Base-by-base conservation (phyloP, 495 filamentous ascomycete genomes). In the Sphaerosporella brunnea region DNA sequence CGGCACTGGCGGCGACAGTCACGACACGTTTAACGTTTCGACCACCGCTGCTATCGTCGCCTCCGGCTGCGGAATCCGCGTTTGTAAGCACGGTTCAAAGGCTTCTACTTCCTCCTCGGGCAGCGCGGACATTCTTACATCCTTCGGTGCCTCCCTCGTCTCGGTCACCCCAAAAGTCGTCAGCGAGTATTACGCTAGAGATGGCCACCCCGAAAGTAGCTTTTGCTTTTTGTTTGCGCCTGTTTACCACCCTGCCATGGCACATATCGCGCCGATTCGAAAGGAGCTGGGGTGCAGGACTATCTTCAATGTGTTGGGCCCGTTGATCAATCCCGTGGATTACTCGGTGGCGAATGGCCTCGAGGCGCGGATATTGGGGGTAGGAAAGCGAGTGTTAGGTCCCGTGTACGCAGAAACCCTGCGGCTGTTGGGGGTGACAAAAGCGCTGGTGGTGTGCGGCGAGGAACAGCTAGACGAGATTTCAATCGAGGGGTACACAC, bases 171-270 rank as follows among this genome's bases (percentile, higher is more conserved):
- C 84, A 2, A 52, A 70, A 30, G 83, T 79, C 24, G 68, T 95
- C 42, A 52, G 71, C 23, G 49, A 64, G 36, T 72, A 94, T 45
- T 96, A 53, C 47, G 5, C 38, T 4, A 28, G 37, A 13, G 24
- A 23, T 42, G 8, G 23, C 8, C 25, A 34, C 25, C 26, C 26
- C 15, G 43, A 9, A 8, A 30, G 78, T 51, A 93, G 84, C 64
- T 99, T 96, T 66, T 79, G 80, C 45, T 99, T 99, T 67, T 76
- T 99, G 23, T 99, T 90, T 62, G 92, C 92, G 0, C 92, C 87
- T 23, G 79, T 86, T 53, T 99, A 95, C 71, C 92, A 99, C 66
- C 83, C 83, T 0, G 86, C 82, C 32, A 93, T 96, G 82, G 73
- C 73, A 54, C 73, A 84, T 60, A 85, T 88, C 18, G 85, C 84